These are phyloP conservation scores for Candida cerambycidarum DNA, from an alignment of 805 yeast species.

Conservation along the genomic window DNA sequence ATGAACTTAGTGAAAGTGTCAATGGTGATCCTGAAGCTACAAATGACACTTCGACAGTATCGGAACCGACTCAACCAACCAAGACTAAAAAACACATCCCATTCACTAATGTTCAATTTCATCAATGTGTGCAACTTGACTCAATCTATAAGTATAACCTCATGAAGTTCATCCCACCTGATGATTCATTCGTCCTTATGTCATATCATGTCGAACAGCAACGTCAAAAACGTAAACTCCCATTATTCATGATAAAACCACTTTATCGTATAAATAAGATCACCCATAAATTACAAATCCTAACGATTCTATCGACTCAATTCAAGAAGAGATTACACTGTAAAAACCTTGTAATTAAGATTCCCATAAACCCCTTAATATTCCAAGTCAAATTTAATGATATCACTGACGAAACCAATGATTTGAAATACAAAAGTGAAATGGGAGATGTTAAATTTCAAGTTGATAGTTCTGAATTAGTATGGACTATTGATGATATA, in stretches of 20 bases:
- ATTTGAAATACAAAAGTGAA: constrained; percentile 69
- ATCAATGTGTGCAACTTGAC: constrained; percentile 74
- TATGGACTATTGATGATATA: constrained; percentile 71
- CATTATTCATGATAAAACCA: constrained; percentile 46
- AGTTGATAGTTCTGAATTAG: constrained; percentile 64
- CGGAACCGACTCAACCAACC: not conserved
- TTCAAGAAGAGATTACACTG: constrained; percentile 37
- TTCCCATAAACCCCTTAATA: constrained; percentile 38
- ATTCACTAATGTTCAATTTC: constrained; percentile 40
- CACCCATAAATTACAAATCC: constrained; percentile 29
- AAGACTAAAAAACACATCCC: constrained; percentile 23
- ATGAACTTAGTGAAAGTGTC: too few species aligned
- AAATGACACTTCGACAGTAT: too few species aligned
- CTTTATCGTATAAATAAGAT: constrained; percentile 24
- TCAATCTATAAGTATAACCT: constrained; percentile 65
- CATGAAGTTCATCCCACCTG: constrained; percentile 85
- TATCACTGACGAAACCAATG: constrained; percentile 13
- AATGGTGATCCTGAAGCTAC: too few species aligned
- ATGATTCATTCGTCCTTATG: constrained; percentile 44
- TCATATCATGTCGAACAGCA: constrained; percentile 43
- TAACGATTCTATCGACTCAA: constrained; percentile 34
- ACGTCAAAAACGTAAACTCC: constrained; percentile 35
- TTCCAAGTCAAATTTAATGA: constrained; percentile 18
- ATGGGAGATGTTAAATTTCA: constrained; percentile 70
- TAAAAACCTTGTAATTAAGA: constrained; percentile 25